A percentile compares a stretch with the other conserved stretches of the same genome.
phyloP scores from a whole-genome alignment of 306 rosid genomes.

The Acacia crassicarpa region DNA sequence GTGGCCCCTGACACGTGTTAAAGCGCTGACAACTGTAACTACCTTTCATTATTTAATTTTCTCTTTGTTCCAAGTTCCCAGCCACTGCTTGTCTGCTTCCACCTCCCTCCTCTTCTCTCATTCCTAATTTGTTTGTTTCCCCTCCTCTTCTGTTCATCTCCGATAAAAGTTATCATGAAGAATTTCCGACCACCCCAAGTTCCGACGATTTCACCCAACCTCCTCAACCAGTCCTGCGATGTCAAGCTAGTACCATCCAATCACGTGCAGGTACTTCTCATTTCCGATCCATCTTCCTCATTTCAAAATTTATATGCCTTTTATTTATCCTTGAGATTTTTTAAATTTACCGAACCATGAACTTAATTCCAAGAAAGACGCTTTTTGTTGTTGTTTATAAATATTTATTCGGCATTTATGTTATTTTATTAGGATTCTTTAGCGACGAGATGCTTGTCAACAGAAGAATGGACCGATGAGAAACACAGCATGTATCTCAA shows the following conservation, averaged over 20 bases:
- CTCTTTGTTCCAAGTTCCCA: constrained; percentile 25
- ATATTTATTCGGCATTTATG: background rate
- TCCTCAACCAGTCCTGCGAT: background rate
- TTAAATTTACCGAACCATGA: background rate
- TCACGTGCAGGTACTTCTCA: constrained; percentile 26
- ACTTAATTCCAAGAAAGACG: background rate
- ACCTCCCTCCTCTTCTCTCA: background rate
- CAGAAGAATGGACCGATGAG: constrained; percentile 72
- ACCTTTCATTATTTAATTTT: constrained; percentile 7
- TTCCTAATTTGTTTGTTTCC: background rate
- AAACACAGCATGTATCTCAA: constrained; percentile 79
- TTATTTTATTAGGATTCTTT: constrained; percentile 38
- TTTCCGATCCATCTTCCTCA: background rate
- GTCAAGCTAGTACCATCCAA: background rate
- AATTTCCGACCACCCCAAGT: constrained; percentile 22
- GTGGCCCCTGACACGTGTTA: constrained; percentile 80
- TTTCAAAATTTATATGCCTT: background rate
- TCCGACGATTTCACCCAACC: constrained; percentile 23
- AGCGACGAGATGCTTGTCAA: constrained; percentile 37
- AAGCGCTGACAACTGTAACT: constrained; percentile 66
- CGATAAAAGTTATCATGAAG: constrained; percentile 14
- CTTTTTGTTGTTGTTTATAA: background rate
- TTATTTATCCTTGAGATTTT: background rate
- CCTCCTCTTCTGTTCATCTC: background rate
- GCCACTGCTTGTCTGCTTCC: constrained; percentile 39